Conservation (phyloP, 1,284 basidiomycete genomes). For the Polyporus tsugae region DNA sequence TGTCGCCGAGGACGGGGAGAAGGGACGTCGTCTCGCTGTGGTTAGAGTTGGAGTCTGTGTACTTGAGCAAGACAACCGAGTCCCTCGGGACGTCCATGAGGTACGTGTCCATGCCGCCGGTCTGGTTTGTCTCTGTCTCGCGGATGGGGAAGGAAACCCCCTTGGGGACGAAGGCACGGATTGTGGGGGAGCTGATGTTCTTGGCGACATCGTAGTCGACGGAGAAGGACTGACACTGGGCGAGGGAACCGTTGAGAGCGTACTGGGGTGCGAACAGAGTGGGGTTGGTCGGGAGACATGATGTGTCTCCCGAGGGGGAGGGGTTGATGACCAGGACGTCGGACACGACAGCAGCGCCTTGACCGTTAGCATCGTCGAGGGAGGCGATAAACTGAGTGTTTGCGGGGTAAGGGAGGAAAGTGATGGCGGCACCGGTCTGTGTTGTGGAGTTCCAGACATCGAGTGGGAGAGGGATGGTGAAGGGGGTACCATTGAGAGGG, state of each 20-base stretch:
- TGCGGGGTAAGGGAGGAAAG: conserved; percentile 59
- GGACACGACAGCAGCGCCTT: conserved; percentile 52
- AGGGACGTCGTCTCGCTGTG: conserved; percentile 40
- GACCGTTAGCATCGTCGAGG: conserved; percentile 55
- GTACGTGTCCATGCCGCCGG: conserved; percentile 51
- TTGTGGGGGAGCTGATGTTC: conserved; percentile 46
- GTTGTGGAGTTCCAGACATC: conserved; percentile 47
- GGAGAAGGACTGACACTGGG: conserved; percentile 60
- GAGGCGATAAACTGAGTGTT: conserved; percentile 63
- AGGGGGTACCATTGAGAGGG: conserved; percentile 58
- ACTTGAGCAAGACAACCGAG: conserved; percentile 51
- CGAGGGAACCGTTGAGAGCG: conserved; percentile 39
- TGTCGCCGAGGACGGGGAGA: conserved; percentile 41
- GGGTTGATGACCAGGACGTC: conserved; percentile 56
- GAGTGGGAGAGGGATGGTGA: conserved; percentile 54
- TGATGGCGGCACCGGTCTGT: conserved; percentile 52
- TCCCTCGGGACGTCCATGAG: conserved; percentile 50
- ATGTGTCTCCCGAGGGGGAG: conserved; percentile 48
- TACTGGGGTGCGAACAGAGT: conserved; percentile 34
- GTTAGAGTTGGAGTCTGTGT: conserved; percentile 40
- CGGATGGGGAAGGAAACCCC: conserved; percentile 51
- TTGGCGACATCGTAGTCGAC: conserved; percentile 51
- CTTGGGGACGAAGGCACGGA: conserved; percentile 56
- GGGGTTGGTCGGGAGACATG: conserved; percentile 49
- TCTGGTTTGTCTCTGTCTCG: conserved; percentile 39